Evolutionary conservation across 306 rosid species (phyloP), one percentile per base, ranked within the genome.

Genomic region (Vigna reflexopilosa): DNA sequence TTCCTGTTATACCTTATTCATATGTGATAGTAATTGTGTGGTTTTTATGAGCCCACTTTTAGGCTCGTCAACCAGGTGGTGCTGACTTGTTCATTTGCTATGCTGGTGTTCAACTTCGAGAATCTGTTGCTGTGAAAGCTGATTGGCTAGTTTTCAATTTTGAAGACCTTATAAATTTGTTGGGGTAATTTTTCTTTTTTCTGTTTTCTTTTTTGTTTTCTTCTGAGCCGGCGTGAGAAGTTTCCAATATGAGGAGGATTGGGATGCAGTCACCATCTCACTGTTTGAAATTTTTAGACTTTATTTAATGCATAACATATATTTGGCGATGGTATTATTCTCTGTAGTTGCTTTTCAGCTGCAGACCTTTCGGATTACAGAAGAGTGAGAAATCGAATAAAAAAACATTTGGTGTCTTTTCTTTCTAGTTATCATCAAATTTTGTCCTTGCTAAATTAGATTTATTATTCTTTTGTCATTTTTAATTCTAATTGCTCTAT

Each of bases 21-120:
- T 30, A 1, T 79, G 13, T 42, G 64, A 16, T 49, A 8, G 7
- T 72, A 57, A 70, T 70, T 44, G 66, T 70, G 32, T 16, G 70
- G 4, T 15, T 17, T 59, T 49, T 58, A 34, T n/a, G 13, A 15
- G 57, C 5, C 40, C 28, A 7, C 52, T n/a, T 71, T 13, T 83
- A 95, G 98, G 98, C 96, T 48, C 90, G 96, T 32, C 81, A 81
- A 82, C 96, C 97, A 1, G 98, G 93, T 55, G 99, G 98, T 64
- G 99, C 99, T 4, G 93, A 95, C 78, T 6, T 89, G 87, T 95
- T 91, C 87, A 72, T 95, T 19, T 95, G 98, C 86, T 95, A 92
- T 45, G 97, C 87, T 4, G 97, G 99, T 67, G 96, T 95, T 78
- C 93, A 91, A 81, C 90, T 83, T 59, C 93, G 99, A 64, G 90